A percentile compares a stretch with the other conserved stretches of the same genome.
phyloP scores from a whole-genome alignment of 2,329 filamentous ascomycete genomes.

The Cordyceps militaris region DNA sequence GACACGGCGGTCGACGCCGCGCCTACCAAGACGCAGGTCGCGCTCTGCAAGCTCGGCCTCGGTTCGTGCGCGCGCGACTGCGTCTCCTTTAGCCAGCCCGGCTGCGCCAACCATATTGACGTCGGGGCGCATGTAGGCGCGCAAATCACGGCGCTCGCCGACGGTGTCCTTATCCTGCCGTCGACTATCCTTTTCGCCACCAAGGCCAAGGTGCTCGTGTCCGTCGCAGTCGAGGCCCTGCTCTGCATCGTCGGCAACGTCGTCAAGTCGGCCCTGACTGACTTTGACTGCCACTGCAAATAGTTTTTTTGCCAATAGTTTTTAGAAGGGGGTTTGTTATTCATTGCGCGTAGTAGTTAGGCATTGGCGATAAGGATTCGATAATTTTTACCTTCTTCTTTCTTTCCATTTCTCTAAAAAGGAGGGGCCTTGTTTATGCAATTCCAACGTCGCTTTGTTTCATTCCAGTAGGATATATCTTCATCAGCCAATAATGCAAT shows the following conservation, averaged over 20 bases:
- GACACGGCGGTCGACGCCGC: constrained; percentile 20
- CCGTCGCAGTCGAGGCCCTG: constrained; percentile 23
- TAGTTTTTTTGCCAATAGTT: constrained; percentile 15
- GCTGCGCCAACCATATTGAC: constrained; percentile 33
- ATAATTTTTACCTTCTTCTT: background rate
- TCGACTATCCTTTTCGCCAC: constrained; percentile 24
- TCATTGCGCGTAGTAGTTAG: background rate
- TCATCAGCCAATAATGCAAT: background rate
- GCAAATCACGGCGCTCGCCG: constrained; percentile 21
- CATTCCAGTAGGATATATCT: background rate
- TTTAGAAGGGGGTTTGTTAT: background rate
- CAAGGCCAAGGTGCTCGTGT: constrained; percentile 21
- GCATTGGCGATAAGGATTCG: background rate
- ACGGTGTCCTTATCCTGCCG: constrained; percentile 27
- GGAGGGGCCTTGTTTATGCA: background rate
- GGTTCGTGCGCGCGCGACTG: constrained; percentile 30
- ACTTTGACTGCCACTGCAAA: constrained; percentile 29
- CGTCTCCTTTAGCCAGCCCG: constrained; percentile 31
- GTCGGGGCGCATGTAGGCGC: constrained; percentile 20
- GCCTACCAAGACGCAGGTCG: constrained; percentile 18
- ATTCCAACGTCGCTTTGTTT: constrained; percentile 4
- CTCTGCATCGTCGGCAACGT: constrained; percentile 28
- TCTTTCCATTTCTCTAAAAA: background rate
- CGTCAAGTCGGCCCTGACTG: constrained; percentile 22
- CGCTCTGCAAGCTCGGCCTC: constrained; percentile 26